Evolutionary conservation across 768 basidiomycete species (phyloP), one percentile per base, ranked within the genome.

Genomic region (Tubosaeta brunneosetosa): DNA sequence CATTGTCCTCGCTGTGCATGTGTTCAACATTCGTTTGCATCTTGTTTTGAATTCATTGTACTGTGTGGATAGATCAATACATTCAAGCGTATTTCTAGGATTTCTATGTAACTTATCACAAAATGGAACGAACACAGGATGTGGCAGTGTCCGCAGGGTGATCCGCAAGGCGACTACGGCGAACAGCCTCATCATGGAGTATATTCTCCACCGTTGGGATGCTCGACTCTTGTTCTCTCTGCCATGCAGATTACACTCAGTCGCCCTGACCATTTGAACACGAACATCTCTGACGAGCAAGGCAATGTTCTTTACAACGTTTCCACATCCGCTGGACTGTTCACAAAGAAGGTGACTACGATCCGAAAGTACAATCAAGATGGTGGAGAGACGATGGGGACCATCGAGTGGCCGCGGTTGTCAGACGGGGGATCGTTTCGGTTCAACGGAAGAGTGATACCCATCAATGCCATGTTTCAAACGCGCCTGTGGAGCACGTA

Each of bases 1-100:
- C 58, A 64, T 55, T 36, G 52, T 60, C 17, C 31, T 29, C 45
- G 47, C 13, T 43, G 31, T 50, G 62, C 65, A 65, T 51, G 37
- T 66, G 57, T 67, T 60, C 38, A 62, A 47, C 59, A 56, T 53
- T 56, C 43, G 29, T 55, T 58, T 53, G 57, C 59, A 66, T 66
- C 34, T 17, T 38, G 22, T 55, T 34, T 55, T 34, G 34, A 54
- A 44, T 42, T 22, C 52, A 53, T 16, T 68, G 22, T 29, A 29
- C 9, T 29, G 62, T 67, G 62, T 55, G 47, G 57, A 66, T 64
- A 64, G 27, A 58, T 51, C 7, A n/a, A n/a, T 59, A 64, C 53
- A 56, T 62, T 36, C 17, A 49, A 37, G 42, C 44, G 48, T 55
- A 56, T 58, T 44, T 47, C 45, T 53, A 53, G 16, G 37, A 4